Base-by-base conservation (phyloP, 345 rosid species). In the Brassica juncea region DNA sequence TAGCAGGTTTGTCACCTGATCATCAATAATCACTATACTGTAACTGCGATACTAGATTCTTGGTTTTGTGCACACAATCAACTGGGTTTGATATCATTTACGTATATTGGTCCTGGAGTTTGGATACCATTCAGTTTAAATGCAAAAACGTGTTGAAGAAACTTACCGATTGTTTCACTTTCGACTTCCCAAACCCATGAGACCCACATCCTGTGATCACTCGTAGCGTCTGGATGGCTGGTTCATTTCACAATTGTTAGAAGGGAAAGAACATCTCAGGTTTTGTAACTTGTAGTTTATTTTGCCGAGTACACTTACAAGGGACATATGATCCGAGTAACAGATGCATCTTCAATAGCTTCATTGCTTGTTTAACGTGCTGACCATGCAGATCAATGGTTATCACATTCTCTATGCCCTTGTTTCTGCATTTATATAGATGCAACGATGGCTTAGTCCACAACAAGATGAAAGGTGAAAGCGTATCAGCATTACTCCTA, bases 361-460 rank as follows among this genome's bases (percentile, higher is more conserved):
- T 84, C 93, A 91, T 90, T 61, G 97, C 97, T 83, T 86, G 89
- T 80, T 94, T 91, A 61, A 92, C 97, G 82, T 92, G 97, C 78
- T 94, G 99, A 55, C 99, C 99, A 63, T 94, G 99, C 82, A 94
- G 83, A 85, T 94, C 99, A 71, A 94, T 94, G 75, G 97, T 92
- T 82, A 92, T 76, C 68, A 88, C 84, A 78, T 94, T 94, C 83
- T 91, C 92, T 71, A 94, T 86, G 64, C 35, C 90, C 82, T 84
- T 91, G 86, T 94, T 94, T 83, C 99, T 94, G 95, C 75, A 83
- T 49, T 76, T 49, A 37, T 77, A 59, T 47, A 71, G 21, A 69
- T 39, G 63, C 25, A 15, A 39, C 66, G 58, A 49, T 75, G 60
- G 25, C 30, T 83, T 68, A 80, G 80, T 71, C 79, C 66, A 79